Percentiles rank a stretch among this genome's conserved stretches.
Evolutionary conservation across 1,284 basidiomycete genomes (phyloP).

Genomic region (Apiotrichum sp.): DNA sequence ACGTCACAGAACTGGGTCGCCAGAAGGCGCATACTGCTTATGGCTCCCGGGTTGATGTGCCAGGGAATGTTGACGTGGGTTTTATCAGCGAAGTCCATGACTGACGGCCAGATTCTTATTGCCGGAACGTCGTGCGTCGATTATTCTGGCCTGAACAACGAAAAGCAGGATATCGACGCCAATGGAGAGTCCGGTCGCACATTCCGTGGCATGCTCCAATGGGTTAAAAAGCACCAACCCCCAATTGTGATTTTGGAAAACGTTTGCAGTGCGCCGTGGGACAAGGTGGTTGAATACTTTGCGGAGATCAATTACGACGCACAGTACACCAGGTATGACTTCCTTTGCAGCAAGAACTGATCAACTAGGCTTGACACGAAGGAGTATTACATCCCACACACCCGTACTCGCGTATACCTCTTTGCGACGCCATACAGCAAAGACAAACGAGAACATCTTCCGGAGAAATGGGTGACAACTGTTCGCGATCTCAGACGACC

Average conservation of each 20-base stretch:
- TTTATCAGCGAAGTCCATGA: not conserved
- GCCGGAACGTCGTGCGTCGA: constrained; percentile 95
- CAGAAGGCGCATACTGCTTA: constrained; percentile 81
- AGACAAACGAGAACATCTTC: constrained; percentile 50
- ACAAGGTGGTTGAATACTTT: constrained; percentile 67
- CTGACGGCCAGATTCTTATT: constrained; percentile 55
- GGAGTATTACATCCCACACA: constrained; percentile 89
- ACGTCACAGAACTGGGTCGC: constrained; percentile 84
- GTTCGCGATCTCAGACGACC: constrained; percentile 69
- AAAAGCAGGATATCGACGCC: constrained; percentile 80
- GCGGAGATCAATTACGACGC: constrained; percentile 72
- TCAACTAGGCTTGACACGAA: constrained; percentile 71
- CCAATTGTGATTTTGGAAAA: constrained; percentile 90
- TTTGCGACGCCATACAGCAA: constrained; percentile 52
- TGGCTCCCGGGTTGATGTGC: constrained; percentile 75
- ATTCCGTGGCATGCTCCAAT: constrained; percentile 85
- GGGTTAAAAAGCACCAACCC: constrained; percentile 80
- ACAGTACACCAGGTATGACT: constrained; percentile 38
- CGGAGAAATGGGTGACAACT: constrained; percentile 64
- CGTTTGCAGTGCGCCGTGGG: constrained; percentile 87
- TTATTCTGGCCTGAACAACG: constrained; percentile 89
- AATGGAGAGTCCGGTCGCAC: constrained; percentile 86
- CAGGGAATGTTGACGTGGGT: constrained; percentile 71
- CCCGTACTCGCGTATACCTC: constrained; percentile 80
- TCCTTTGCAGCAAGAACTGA: no score